Percentiles rank a stretch among this genome's conserved stretches.
These are phyloP conservation scores for Ceratobasidium sp. DNA, from an alignment of 1,284 basidiomycete species.

Conservation along the genomic window DNA sequence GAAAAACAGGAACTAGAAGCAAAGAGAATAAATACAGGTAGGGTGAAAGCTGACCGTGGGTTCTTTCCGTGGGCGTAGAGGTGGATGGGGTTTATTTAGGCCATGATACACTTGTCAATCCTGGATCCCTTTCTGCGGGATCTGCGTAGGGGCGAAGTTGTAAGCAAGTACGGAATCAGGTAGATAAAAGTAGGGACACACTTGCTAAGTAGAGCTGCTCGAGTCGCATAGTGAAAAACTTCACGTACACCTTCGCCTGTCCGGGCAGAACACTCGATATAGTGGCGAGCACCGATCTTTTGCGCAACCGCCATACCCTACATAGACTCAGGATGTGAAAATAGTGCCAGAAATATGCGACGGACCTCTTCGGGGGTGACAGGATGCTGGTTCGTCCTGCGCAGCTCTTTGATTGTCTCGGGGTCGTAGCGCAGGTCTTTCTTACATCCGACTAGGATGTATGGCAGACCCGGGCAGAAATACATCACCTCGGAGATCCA, in stretches of 20 bases:
- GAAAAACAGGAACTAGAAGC: too few relatives aligned
- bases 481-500: constrained; percentile 96
- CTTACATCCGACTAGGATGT: constrained; percentile 94
- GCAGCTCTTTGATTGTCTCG: constrained; percentile 83
- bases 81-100: too few relatives aligned
- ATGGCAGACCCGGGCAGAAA: constrained; percentile 88
- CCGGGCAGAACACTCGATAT: constrained; percentile 93
- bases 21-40: too few relatives aligned
- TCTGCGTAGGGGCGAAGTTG: not conserved
- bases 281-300: too few relatives aligned
- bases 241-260: constrained; percentile 91
- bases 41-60: too few relatives aligned
- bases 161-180: not conserved
- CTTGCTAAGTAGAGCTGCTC: constrained; percentile 76
- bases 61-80: too few relatives aligned
- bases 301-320: constrained; percentile 88
- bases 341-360: constrained; percentile 47
- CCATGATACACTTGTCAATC: constrained; percentile 64
- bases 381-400: constrained; percentile 84
- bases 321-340: not conserved
- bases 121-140: constrained; percentile 58
- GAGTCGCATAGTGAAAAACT: constrained; percentile 91
- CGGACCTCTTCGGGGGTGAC: constrained; percentile 80
- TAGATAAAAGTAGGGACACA: not conserved
- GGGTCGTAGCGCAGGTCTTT: constrained; percentile 87